Evolutionary conservation across 768 basidiomycete genomes (phyloP).

Genomic region (Trametes coccinea): DNA sequence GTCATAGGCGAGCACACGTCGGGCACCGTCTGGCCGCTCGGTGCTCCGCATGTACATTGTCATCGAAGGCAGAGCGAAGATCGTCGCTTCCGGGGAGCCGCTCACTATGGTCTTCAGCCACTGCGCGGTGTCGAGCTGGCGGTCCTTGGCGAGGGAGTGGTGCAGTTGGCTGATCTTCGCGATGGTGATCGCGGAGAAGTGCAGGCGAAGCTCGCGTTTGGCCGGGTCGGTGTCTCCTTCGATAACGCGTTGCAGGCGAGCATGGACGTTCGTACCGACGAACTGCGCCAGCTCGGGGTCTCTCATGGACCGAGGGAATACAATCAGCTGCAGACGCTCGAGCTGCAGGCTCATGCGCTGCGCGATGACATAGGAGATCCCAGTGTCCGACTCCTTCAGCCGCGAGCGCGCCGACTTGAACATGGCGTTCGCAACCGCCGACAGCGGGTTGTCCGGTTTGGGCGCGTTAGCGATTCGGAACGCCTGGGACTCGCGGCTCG

Average conservation of each 20-base stretch:
- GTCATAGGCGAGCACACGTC: slow-evolving; percentile 57
- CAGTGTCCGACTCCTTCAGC: slow-evolving; percentile 66
- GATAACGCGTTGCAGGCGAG: slow-evolving; percentile 65
- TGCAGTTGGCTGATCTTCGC: slow-evolving; percentile 69
- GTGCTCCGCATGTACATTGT: slow-evolving; percentile 73
- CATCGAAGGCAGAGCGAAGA: slow-evolving; percentile 83
- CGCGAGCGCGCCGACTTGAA: slow-evolving; percentile 69
- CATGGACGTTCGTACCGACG: slow-evolving; percentile 64
- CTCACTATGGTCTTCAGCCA: slow-evolving; percentile 67
- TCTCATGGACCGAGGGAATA: slow-evolving; percentile 79
- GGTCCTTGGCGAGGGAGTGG: slow-evolving; percentile 45
- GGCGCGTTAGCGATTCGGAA: slow-evolving; percentile 73
- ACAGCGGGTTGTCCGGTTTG: slow-evolving; percentile 77
- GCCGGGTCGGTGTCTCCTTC: slow-evolving; percentile 49
- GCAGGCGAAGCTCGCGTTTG: slow-evolving; percentile 65
- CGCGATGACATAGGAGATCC: slow-evolving; percentile 59
- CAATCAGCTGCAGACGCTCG: slow-evolving; percentile 60
- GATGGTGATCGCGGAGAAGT: slow-evolving; percentile 75
- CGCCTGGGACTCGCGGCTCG: slow-evolving; percentile 74
- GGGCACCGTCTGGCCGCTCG: slow-evolving; percentile 35
- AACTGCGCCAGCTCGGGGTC: slow-evolving; percentile 81
- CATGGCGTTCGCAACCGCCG: slow-evolving; percentile 86
- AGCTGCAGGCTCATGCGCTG: slow-evolving; percentile 77
- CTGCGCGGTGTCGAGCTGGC: slow-evolving; percentile 43
- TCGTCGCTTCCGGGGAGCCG: slow-evolving; percentile 66